These are phyloP conservation scores for Didymella pomorum DNA, from an alignment of 2,329 filamentous ascomycete species.

Conservation along the genomic window DNA sequence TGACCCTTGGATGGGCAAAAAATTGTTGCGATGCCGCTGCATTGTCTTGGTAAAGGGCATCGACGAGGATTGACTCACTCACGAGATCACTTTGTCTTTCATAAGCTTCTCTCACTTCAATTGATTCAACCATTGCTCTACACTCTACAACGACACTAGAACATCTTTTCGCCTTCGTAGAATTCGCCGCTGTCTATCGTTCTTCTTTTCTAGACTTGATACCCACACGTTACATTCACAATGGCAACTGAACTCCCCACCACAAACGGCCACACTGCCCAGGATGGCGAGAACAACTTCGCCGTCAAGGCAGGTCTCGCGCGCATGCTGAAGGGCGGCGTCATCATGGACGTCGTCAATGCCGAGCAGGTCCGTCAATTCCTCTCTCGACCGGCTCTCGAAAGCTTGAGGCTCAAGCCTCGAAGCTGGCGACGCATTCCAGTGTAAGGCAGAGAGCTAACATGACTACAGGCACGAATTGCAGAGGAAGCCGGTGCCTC, in stretches of 20 bases:
- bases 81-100: conserved; percentile 20
- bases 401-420: background rate
- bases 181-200: background rate
- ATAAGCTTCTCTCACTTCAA: conserved; percentile 14
- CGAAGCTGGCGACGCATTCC: background rate
- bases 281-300: conserved; percentile 67
- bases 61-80: conserved; percentile 33
- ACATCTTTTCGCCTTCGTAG: background rate
- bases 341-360: conserved; percentile 99
- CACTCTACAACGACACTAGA: background rate
- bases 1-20: conserved; percentile 34
- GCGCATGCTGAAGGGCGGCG: conserved; percentile 98
- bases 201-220: conserved; percentile 1
- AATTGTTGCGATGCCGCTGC: conserved; percentile 35
- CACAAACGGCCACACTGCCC: conserved; percentile 53
- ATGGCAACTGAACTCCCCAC: conserved; percentile 60
- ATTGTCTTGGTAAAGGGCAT: conserved; percentile 32
- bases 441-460: background rate
- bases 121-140: background rate
- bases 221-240: conserved; percentile 20
- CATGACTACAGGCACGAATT: conserved; percentile 79
- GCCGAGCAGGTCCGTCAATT: conserved; percentile 72
- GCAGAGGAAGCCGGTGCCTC: conserved; percentile 95
- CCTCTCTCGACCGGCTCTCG: too few relatives aligned
- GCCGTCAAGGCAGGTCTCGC: conserved; percentile 94